phyloP scores from a whole-genome alignment of 2,329 filamentous ascomycete species.

The Penicillium sp. region DNA sequence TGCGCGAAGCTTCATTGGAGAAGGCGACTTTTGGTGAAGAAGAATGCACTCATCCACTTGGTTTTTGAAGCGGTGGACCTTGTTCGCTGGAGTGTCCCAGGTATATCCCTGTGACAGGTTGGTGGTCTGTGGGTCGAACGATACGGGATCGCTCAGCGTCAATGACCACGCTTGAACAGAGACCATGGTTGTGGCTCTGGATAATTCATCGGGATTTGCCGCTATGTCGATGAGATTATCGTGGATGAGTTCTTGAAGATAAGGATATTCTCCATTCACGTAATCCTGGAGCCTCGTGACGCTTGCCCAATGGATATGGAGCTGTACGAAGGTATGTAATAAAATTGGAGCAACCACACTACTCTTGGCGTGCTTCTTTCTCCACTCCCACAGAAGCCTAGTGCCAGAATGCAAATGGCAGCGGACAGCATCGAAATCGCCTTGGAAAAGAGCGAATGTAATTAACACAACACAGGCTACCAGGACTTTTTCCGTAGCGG shows the following conservation, averaged over 20 bases:
- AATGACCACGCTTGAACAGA: slow-evolving; percentile 3
- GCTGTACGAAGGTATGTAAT: slow-evolving; percentile 7
- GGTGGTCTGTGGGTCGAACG: background rate
- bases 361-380: background rate
- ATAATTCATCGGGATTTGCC: background rate
- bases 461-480: slow-evolving; percentile 6
- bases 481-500: background rate
- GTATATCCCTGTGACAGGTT: background rate
- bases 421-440: slow-evolving; percentile 3
- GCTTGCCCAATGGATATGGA: slow-evolving; percentile 7
- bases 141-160: background rate
- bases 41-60: background rate
- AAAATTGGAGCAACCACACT: background rate
- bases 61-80: background rate
- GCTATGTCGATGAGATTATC: slow-evolving; percentile 1
- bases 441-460: slow-evolving; percentile 3
- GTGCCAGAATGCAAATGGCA: slow-evolving; percentile 6
- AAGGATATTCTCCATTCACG: background rate
- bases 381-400: slow-evolving; percentile 3
- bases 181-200: background rate
- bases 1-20: background rate
- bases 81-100: background rate
- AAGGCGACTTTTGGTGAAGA: background rate
- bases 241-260: background rate
- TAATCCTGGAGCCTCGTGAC: slow-evolving; percentile 1